Evolutionary conservation across 495 filamentous ascomycete genomes (phyloP), one percentile per base, ranked within the genome.

Genomic region (Xylaria cubensis): DNA sequence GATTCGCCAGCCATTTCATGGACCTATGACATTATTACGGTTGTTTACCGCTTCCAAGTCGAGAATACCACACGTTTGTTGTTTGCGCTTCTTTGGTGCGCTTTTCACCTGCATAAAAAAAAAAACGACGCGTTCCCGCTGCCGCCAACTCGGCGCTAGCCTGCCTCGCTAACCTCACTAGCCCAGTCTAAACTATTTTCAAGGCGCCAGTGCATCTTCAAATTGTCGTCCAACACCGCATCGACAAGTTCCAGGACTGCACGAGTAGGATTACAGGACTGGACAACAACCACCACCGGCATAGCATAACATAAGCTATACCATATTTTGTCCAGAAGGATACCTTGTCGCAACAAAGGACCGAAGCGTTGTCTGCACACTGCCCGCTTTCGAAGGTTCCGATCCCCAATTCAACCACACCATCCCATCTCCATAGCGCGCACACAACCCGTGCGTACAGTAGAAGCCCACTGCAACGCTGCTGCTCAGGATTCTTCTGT

Each of bases 181-280:
- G 70, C 62, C 62, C 70, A 29, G 70, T 62, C 70, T 72, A 72
- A 67, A 67, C 70, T 72, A 61, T 66, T 72, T 72, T 72, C 62
- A 72, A 58, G 70, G 63, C 70, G 63, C 70, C 70, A 63, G 70
- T 71, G 39, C 63, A 65, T 21, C 51, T 46, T 50, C 46, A n/a
- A 21, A 46, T 51, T 61, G 39, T 26, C 46, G 24, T 24, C 21
- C n/a, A 53, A 48, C 62, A 32, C 44, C 62, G 6, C 53, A 32
- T 56, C 53, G 26, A 56, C 53, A 32, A 42, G 36, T 39, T 32
- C 10, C 26, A 34, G 8, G 62, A 42, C 34, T 42, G 29, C 42
- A 50, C 63, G 61, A 46, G 61, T 63, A 44, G 61, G 42, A 41
- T 61, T 61, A 61, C 58, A 3, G 58, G 58, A 39, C 58, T 61